Base-by-base conservation (phyloP, 1,284 basidiomycete genomes). In the Fistulinella cinereoalba region DNA sequence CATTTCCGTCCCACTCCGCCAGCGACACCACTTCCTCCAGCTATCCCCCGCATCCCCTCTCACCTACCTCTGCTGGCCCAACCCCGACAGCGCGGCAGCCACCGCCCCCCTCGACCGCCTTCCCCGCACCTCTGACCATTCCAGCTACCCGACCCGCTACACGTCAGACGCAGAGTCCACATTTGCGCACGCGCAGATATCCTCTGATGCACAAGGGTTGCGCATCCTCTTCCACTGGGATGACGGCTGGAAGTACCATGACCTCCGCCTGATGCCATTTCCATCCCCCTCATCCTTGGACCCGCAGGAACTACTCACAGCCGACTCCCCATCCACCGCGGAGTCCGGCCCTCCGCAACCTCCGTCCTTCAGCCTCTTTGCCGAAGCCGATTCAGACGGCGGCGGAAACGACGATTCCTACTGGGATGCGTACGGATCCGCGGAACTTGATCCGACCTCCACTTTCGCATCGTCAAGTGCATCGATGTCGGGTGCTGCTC, bases 191-290 rank as follows among this genome's bases (percentile, higher is more conserved):
- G 75, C 80, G 49, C 73, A 76, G 56, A 67, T 85, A 65, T 70
- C 72, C 41, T 47, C 62, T 13, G 52, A 58, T 23, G 52, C 55
- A 21, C 60, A 69, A 21, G 76, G 70, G 13, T 67, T 84, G 49
- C 75, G 84, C 51, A 70, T 88, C 37, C 68, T 87, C 49, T 86
- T 89, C 61, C 76, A 77, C 36, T 86, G 82, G 82, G 78, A 85
- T 56, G 49, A 53, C 13, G 69, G 69, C 32, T 89, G 86, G 87
- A 80, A 72, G 57, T 89, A 84, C 56, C 83, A 86, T 62, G 82
- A 88, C 62, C 67, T 76, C 21, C 71, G 75, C 41, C 61, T 78
- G 53, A 85, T 87, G 81, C 85, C 85, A n/a, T 86, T 87, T 59
- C 86, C 86, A 19, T 56, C 71, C n/a, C 57, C 68, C 43, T 69